Evolutionary conservation across 1,284 basidiomycete genomes (phyloP).

Genomic region (Apiotrichum brassicae): DNA sequence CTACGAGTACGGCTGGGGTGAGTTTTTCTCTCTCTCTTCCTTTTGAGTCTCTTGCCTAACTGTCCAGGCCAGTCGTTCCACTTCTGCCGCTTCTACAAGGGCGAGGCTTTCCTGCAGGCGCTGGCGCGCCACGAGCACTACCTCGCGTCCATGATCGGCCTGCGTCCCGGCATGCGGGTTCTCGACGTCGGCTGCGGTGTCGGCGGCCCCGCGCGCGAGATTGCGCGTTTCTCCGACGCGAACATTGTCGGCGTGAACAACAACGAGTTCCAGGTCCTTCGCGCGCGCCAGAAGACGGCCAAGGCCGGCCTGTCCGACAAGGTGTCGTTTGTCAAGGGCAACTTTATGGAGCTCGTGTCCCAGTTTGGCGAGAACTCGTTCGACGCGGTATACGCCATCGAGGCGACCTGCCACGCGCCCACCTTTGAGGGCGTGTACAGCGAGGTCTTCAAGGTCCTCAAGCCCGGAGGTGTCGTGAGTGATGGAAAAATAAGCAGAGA

Average conservation of each 20-base stretch:
- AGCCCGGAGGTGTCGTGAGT: conserved; percentile 90
- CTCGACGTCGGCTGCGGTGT: conserved; percentile 98
- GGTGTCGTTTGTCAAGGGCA: conserved; percentile 78
- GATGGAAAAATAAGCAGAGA: too few species aligned
- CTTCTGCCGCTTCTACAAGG: conserved; percentile 96
- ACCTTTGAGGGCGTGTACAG: conserved; percentile 93
- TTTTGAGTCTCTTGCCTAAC: conserved; percentile 56
- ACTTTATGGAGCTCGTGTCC: conserved; percentile 92
- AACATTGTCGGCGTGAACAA: conserved; percentile 89
- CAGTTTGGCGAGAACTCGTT: conserved; percentile 91
- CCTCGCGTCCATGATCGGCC: conserved; percentile 74
- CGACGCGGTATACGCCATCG: conserved; percentile 96
- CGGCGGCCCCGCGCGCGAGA: conserved; percentile 93
- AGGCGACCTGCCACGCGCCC: conserved; percentile 95
- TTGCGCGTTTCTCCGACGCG: conserved; percentile 83
- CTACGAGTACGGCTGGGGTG: conserved; percentile 80
- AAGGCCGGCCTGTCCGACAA: conserved; percentile 69
- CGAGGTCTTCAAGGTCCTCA: conserved; percentile 89
- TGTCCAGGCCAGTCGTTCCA: conserved; percentile 75
- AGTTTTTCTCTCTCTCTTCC: conserved; percentile 95
- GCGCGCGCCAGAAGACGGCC: conserved; percentile 77
- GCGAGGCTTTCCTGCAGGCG: conserved; percentile 74
- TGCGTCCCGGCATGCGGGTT: conserved; percentile 86
- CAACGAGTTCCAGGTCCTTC: conserved; percentile 89
- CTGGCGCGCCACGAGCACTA: conserved; percentile 98